Percentiles rank a stretch among this genome's conserved stretches.
These are phyloP conservation scores for Pseudozyma pruni DNA, from an alignment of 1,284 basidiomycete genomes.

Conservation along the genomic window DNA sequence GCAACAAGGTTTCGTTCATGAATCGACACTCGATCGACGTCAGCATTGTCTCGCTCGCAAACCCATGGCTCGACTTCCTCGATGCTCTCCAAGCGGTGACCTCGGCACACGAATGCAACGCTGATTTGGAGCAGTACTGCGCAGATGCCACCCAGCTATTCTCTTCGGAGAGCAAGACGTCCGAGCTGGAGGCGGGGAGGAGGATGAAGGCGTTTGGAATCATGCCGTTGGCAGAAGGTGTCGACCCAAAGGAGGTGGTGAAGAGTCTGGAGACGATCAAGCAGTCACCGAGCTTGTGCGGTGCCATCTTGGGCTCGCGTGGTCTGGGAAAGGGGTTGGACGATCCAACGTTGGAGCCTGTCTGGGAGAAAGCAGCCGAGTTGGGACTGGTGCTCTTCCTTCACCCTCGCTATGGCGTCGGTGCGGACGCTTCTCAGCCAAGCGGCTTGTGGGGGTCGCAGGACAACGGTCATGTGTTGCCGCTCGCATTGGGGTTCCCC, in stretches of 20 bases:
- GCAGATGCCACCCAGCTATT: constrained; percentile 55
- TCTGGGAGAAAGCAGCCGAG: constrained; percentile 74
- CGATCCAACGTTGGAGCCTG: constrained; percentile 75
- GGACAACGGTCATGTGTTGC: constrained; percentile 84
- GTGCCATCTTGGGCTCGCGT: constrained; percentile 82
- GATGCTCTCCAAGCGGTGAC: constrained; percentile 75
- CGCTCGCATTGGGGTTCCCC: constrained; percentile 84
- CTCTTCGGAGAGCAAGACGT: constrained; percentile 43
- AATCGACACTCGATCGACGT: constrained; percentile 77
- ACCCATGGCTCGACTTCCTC: constrained; percentile 88
- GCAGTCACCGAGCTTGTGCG: constrained; percentile 69
- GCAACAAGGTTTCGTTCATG: constrained; percentile 82
- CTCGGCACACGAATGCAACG: constrained; percentile 77
- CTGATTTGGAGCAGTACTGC: constrained; percentile 81
- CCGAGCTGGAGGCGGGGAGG: constrained; percentile 70
- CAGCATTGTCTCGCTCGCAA: constrained; percentile 73
- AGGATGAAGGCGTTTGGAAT: constrained; percentile 84
- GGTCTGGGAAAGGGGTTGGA: constrained; percentile 83
- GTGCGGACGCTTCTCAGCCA: constrained; percentile 11
- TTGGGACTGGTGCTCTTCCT: constrained; percentile 32
- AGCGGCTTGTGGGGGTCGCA: constrained; percentile 74
- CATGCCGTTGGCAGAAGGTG: constrained; percentile 79
- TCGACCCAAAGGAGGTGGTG: constrained; percentile 73
- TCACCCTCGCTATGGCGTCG: constrained; percentile 40
- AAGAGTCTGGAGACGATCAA: constrained; percentile 76